Conservation (phyloP, 1,284 basidiomycete species). For the Apiotrichum gracile region DNA sequence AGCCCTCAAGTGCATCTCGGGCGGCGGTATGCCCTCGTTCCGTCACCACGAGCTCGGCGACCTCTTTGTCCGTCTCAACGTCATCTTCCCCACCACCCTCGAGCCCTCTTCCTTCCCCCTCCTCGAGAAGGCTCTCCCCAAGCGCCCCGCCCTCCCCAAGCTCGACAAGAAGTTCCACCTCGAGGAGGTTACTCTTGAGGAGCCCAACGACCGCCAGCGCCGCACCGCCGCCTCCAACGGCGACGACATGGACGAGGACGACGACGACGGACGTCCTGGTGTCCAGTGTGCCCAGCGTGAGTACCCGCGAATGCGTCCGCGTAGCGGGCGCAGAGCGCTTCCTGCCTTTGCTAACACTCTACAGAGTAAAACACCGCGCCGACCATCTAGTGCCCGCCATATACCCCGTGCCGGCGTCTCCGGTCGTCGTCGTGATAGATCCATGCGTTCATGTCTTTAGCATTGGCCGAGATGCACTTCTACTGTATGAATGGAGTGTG, state of each 20-base stretch:
- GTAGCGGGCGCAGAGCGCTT: not conserved
- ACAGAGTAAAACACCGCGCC: slow-evolving; percentile 17
- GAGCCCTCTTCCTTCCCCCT: slow-evolving; percentile 62
- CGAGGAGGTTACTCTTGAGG: slow-evolving; percentile 82
- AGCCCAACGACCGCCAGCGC: slow-evolving; percentile 69
- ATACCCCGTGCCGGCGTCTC: slow-evolving; percentile 9
- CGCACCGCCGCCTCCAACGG: slow-evolving; percentile 53
- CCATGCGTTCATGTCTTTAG: slow-evolving; percentile 13
- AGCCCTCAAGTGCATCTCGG: slow-evolving; percentile 81
- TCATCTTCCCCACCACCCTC: slow-evolving; percentile 85
- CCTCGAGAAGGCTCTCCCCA: slow-evolving; percentile 82
- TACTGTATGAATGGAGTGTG: slow-evolving; percentile 7
- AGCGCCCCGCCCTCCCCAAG: slow-evolving; percentile 64
- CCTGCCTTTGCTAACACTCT: not conserved
- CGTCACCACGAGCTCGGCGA: slow-evolving; percentile 96
- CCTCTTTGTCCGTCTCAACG: slow-evolving; percentile 79
- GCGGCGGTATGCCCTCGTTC: slow-evolving; percentile 97
- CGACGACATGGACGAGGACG: slow-evolving; percentile 82
- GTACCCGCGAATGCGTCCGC: slow-evolving; percentile 9
- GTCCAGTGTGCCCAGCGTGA: slow-evolving; percentile 52
- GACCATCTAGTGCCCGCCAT: not conserved
- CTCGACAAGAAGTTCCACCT: slow-evolving; percentile 62
- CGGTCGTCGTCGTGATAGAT: slow-evolving; percentile 10
- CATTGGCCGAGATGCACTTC: slow-evolving; percentile 18
- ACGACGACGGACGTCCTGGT: slow-evolving; percentile 49